phyloP scores from a whole-genome alignment of 2,329 filamentous ascomycete species.

The Talaromyces islandicus region DNA sequence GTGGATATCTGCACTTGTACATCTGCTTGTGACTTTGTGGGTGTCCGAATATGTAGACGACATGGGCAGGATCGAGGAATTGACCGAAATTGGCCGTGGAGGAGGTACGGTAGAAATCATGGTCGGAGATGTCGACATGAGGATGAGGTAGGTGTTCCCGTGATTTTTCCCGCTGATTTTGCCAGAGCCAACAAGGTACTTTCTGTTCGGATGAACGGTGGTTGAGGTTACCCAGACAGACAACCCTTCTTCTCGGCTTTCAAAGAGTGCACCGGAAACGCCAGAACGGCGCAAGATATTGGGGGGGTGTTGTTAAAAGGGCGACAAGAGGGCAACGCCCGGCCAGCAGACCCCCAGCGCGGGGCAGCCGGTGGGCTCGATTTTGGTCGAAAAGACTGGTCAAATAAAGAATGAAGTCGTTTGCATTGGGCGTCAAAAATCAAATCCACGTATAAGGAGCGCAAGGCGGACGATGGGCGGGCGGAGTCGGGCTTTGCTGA shows the following conservation, averaged over 20 bases:
- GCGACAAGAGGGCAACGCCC: constrained; percentile 6
- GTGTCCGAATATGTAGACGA: constrained; percentile 16
- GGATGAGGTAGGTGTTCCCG: not conserved
- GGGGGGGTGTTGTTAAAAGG: not conserved
- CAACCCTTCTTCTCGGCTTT: not conserved
- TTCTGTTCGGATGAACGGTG: not conserved
- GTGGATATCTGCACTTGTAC: constrained; percentile 21
- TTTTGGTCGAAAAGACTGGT: not conserved
- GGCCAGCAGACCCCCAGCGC: constrained; percentile 21
- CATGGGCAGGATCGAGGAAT: constrained; percentile 22
- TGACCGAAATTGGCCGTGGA: constrained; percentile 26
- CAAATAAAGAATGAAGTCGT: not conserved
- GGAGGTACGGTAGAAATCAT: constrained; percentile 27
- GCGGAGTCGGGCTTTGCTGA: constrained; percentile 3
- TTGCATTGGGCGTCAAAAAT: constrained; percentile 3
- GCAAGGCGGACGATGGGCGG: not conserved
- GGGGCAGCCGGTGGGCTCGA: constrained; percentile 16
- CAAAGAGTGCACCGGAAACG: not conserved
- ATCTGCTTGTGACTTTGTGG: constrained; percentile 18
- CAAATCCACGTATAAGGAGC: not conserved
- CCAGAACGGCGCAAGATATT: not conserved
- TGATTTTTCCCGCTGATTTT: not conserved
- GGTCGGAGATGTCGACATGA: not conserved
- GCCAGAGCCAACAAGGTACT: not conserved
- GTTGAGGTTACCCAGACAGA: not conserved